Percentiles rank a stretch among this genome's conserved stretches.
These are phyloP conservation scores for Byssochlamys sp. DNA, from an alignment of 2,329 filamentous ascomycete species.

Conservation along the genomic window DNA sequence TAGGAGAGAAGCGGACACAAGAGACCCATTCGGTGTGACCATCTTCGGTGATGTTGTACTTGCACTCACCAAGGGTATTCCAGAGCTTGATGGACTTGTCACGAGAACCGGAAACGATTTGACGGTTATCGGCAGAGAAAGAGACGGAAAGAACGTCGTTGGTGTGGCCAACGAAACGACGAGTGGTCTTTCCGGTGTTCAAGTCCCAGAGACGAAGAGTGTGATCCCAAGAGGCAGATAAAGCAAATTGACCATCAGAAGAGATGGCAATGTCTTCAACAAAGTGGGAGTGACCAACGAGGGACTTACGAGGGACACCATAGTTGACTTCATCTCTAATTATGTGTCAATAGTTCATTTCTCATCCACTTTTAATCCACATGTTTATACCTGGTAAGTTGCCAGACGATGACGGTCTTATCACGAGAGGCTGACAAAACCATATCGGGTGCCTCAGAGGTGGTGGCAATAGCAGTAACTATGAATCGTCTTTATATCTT, in stretches of 20 bases:
- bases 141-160: conserved; percentile 99
- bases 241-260: conserved; percentile 96
- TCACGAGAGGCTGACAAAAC: conserved; percentile 93
- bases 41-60: conserved; percentile 99
- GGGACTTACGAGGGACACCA: too few relatives aligned
- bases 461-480: too few relatives aligned
- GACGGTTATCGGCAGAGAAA: conserved; percentile 99
- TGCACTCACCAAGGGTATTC: conserved; percentile 99
- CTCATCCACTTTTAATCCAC: too few relatives aligned
- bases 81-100: conserved; percentile 99
- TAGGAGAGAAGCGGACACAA: conserved; percentile 98
- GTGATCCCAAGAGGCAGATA: conserved; percentile 99
- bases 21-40: conserved; percentile 99
- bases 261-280: conserved; percentile 99
- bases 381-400: conserved; percentile 98
- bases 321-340: too few relatives aligned
- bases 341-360: too few relatives aligned
- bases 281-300: conserved; percentile 99
- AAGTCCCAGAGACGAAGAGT: conserved; percentile 99
- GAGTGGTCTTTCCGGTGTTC: conserved; percentile 89
- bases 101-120: conserved; percentile 97
- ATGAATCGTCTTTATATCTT: too few relatives aligned
- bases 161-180: conserved; percentile 97
- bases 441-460: too few relatives aligned
- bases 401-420: conserved; percentile 99